Evolutionary conservation across 2,329 filamentous ascomycete species (phyloP).

Genomic region (Trichoderma afroharzianum): DNA sequence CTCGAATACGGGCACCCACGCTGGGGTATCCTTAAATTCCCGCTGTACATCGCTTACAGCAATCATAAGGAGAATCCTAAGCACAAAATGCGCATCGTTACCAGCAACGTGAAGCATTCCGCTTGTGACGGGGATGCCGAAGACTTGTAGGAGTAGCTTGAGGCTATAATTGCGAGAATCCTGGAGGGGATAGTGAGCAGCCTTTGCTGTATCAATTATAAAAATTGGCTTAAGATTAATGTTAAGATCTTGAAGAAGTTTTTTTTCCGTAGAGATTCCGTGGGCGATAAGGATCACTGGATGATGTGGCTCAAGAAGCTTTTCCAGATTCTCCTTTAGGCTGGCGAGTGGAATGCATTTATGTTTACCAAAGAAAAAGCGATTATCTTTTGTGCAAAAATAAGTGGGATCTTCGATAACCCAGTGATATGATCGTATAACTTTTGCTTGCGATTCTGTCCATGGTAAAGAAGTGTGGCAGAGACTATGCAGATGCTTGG

Average conservation of each 20-base stretch:
- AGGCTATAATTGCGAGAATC: not conserved
- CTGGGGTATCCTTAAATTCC: not conserved
- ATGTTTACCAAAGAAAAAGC: not conserved
- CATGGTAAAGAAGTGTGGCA: not conserved
- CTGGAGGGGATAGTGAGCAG: not conserved
- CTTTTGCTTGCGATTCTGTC: not conserved
- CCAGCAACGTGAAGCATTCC: not conserved
- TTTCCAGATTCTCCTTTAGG: not conserved
- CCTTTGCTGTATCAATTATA: not conserved
- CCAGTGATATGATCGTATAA: not conserved
- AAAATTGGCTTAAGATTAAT: not conserved
- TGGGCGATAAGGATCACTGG: not conserved
- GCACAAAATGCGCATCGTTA: not conserved
- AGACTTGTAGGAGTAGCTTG: not conserved
- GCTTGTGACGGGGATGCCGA: not conserved
- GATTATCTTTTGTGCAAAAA: not conserved
- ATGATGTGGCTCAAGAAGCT: not conserved
- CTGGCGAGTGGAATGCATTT: not conserved
- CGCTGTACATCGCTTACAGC: not conserved
- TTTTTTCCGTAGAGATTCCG: not conserved
- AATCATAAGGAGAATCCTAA: not conserved
- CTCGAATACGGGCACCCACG: not conserved
- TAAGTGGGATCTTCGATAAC: not conserved
- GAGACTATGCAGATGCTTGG: constrained; percentile 9
- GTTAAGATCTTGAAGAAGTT: not conserved